Conservation (phyloP, 106 monocot genomes). For the Gastrodia elata region DNA sequence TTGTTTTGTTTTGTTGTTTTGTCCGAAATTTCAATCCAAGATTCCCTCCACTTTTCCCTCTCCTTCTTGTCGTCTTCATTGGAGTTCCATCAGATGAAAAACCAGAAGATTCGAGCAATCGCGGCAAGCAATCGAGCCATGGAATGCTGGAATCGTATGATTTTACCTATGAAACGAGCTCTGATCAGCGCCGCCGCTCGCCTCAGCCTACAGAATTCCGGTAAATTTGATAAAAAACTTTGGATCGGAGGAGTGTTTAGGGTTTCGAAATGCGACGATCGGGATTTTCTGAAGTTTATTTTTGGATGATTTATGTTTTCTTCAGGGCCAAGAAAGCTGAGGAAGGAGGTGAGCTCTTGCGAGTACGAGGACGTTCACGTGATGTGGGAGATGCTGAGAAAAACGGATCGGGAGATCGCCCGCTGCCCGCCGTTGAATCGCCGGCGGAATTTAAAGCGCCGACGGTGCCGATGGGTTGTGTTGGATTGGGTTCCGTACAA, state of each 20-base stretch:
- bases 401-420: not conserved
- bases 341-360: conserved; percentile 28
- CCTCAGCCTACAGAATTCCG: conserved; percentile 40
- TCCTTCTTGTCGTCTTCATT: conserved; percentile 32
- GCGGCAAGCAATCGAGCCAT: conserved; percentile 8
- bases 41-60: conserved; percentile 22
- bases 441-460: not conserved
- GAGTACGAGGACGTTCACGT: conserved; percentile 39
- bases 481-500: not conserved
- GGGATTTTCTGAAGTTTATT: not conserved
- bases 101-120: conserved; percentile 15
- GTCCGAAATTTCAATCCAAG: not conserved
- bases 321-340: conserved; percentile 8
- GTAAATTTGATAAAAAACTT: conserved; percentile 11
- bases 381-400: conserved; percentile 39
- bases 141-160: conserved; percentile 53
- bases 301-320: not conserved
- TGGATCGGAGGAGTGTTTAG: not conserved
- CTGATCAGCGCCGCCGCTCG: conserved; percentile 43
- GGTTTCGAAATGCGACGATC: not conserved
- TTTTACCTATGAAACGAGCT: conserved; percentile 27
- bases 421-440: not conserved
- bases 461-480: not conserved
- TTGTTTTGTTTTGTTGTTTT: no score
- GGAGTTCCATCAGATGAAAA: conserved; percentile 26